These are phyloP conservation scores for Saccharomyces pastorianus DNA, from an alignment of 1,139 yeast genomes.

Conservation along the genomic window DNA sequence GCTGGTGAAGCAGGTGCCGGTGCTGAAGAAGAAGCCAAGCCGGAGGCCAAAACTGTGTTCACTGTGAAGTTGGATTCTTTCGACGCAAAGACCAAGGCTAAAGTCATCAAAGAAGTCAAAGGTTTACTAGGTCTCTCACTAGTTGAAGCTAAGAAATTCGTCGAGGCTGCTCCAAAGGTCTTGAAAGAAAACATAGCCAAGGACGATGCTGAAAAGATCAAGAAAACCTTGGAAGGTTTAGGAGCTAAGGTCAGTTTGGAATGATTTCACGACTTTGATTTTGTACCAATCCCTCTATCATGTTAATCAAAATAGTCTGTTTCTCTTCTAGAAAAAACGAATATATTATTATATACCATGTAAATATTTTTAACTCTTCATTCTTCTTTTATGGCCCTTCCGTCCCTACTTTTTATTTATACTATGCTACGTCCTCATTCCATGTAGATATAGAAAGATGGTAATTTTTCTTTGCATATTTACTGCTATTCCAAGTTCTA, in stretches of 20 bases:
- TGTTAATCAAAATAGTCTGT: background rate
- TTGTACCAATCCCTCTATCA: background rate
- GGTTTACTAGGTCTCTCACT: constrained; percentile 81
- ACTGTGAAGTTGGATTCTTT: constrained; percentile 85
- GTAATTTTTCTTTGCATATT: no score
- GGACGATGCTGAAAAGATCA: constrained; percentile 72
- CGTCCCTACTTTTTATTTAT: no score
- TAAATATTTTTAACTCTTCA: background rate
- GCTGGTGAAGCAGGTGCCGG: constrained; percentile 63
- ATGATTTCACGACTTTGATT: constrained; percentile 33
- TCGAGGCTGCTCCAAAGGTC: constrained; percentile 93
- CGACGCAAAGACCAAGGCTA: constrained; percentile 92
- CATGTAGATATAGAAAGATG: no score
- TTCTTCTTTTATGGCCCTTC: background rate
- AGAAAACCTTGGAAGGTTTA: constrained; percentile 83
- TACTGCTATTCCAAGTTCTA: no score
- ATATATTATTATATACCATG: background rate
- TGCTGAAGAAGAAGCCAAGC: constrained; percentile 71
- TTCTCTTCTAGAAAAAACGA: background rate
- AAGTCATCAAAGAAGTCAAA: constrained; percentile 95
- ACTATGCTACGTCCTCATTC: no score
- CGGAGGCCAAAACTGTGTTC: constrained; percentile 91
- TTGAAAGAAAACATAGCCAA: constrained; percentile 55
- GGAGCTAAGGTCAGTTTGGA: constrained; percentile 92
- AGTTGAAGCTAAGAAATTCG: constrained; percentile 96